Evolutionary conservation across 176 grass and related monocot species (phyloP), one percentile per base, ranked within the genome.

Genomic region (Carex scoparia): DNA sequence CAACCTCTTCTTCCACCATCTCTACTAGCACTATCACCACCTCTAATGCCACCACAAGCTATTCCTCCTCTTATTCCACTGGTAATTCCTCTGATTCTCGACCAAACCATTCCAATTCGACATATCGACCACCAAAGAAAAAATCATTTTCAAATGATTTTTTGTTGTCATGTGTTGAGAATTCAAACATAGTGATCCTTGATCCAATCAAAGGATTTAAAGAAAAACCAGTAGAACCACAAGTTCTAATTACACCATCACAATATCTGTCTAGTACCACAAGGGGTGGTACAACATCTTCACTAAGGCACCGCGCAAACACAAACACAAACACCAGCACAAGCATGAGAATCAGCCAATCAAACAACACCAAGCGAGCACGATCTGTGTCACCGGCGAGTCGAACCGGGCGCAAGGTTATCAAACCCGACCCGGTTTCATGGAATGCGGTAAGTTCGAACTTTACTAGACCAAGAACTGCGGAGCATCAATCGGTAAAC

Each of bases 311-410:
- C 15, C 63, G 81, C 81, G 7, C 42, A 46, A 46, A 46, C 42
- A 42, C 38, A 40, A 40, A 40, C 57, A n/a, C 59, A 62, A 81
- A 18, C 2, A 23, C 23, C 23, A 23, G 23, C 23, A 19, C 38
- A 54, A 83, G 62, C 81, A 69, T 67, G 63, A 83, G 49, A 83
- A 35, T 3, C 63, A 61, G n/a, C 63, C 63, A 68, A 83, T 49
- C 81, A 31, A 33, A 31, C 49, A 64, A 83, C 4, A 44, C 63
- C 27, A 83, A 83, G 44, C 44, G 81, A 16, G 12, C 44, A 12
- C 85, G 85, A 16, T 86, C 85, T 0, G 53, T 69, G 61, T 86
- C 85, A 1, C 85, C 85, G 31, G 65, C 60, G 9, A 55, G 75
- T 64, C 57, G 75, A 30, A 44, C 85, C 16, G 85, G 76, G 57